Conservation (phyloP, 345 rosid species). For the Geranium brycei region DNA sequence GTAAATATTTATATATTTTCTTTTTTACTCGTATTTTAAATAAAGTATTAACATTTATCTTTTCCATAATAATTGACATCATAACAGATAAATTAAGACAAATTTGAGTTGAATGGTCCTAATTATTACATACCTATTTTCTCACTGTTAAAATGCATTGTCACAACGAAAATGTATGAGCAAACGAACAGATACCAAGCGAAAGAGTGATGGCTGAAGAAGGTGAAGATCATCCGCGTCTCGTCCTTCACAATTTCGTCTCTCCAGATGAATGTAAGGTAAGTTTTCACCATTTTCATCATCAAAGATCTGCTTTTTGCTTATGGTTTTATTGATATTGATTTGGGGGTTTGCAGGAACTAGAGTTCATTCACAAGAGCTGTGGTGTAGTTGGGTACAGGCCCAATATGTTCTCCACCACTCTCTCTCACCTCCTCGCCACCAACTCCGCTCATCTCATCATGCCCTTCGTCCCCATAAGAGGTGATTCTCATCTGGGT, state of each 20-base stretch:
- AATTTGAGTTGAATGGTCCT: too few relatives aligned
- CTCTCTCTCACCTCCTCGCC: constrained; percentile 83
- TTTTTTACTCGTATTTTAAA: too few relatives aligned
- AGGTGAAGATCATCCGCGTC: constrained; percentile 21
- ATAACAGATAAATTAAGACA: too few relatives aligned
- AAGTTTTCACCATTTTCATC: background rate
- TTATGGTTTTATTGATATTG: background rate
- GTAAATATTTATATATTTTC: too few relatives aligned
- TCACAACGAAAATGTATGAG: too few relatives aligned
- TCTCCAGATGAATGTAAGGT: constrained; percentile 55
- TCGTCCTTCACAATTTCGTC: constrained; percentile 34
- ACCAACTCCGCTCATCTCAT: constrained; percentile 60
- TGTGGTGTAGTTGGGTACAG: constrained; percentile 71
- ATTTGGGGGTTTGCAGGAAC: constrained; percentile 32
- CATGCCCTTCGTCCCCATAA: constrained; percentile 61
- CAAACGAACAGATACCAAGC: background rate
- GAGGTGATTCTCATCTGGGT: constrained; percentile 27
- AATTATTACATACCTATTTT: too few relatives aligned
- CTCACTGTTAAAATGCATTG: too few relatives aligned
- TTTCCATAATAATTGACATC: too few relatives aligned
- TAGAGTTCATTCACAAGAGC: constrained; percentile 81
- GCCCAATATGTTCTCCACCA: constrained; percentile 77
- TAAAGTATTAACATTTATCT: too few relatives aligned
- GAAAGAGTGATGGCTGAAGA: constrained; percentile 9
- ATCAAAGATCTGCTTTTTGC: background rate